phyloP scores from a whole-genome alignment of 2,329 filamentous ascomycete species.

The Scytalidium sp. region DNA sequence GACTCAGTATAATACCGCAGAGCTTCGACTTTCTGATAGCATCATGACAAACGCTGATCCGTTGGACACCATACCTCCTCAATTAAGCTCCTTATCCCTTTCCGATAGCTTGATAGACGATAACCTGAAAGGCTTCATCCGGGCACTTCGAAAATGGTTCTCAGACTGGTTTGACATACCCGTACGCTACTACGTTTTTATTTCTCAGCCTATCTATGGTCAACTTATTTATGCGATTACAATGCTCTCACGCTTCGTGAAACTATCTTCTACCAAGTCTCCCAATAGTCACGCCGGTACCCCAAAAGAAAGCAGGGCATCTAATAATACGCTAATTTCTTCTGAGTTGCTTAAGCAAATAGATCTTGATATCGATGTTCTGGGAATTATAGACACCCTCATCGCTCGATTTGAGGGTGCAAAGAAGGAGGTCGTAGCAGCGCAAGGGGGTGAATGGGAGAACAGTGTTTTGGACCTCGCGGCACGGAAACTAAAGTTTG shows the following conservation, averaged over 20 bases:
- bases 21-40: conserved; percentile 46
- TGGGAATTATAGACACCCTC: conserved; percentile 38
- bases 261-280: conserved; percentile 27
- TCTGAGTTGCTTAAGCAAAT: conserved; percentile 30
- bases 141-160: conserved; percentile 47
- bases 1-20: conserved; percentile 37
- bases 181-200: conserved; percentile 37
- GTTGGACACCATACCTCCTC: conserved; percentile 40
- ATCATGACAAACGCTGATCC: conserved; percentile 38
- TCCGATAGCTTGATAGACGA: conserved; percentile 41
- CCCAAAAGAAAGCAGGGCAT: not conserved
- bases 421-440: conserved; percentile 32
- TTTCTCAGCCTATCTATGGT: conserved; percentile 42
- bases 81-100: conserved; percentile 36
- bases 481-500: conserved; percentile 44
- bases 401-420: conserved; percentile 41
- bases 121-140: conserved; percentile 45
- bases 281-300: conserved; percentile 28
- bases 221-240: conserved; percentile 49
- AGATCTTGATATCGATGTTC: conserved; percentile 42
- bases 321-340: conserved; percentile 2
- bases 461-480: conserved; percentile 48
- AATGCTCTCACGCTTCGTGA: conserved; percentile 50
- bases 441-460: conserved; percentile 27
- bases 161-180: conserved; percentile 45